Base-by-base conservation (phyloP, 768 basidiomycete species). In the Pleurotus platypus region DNA sequence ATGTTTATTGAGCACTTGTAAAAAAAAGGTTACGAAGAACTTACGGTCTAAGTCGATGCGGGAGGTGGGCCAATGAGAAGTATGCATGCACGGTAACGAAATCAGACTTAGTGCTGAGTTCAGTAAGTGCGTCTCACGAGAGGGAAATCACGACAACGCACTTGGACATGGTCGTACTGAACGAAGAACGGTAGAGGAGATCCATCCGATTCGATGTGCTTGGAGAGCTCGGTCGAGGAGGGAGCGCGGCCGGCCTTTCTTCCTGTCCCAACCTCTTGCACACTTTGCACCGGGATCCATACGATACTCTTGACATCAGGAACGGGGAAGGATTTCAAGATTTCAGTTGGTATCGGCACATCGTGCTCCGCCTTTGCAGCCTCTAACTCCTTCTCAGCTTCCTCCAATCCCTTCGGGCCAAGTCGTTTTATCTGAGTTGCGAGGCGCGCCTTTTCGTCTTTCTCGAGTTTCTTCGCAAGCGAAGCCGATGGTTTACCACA, bases 101-200 rank as follows among this genome's bases (percentile, higher is more conserved):
- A 65, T 96, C 93, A 6, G 96, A 98, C 91, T 97, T 60, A 26
- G 49, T 35, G 48, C 13, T 40, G 58, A 46, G 51, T 40, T 56
- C 15, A 60, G 22, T 27, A 27, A 11, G 43, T 57, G 40, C 40
- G 15, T n/a, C 56, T 7, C 42, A 49, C 46, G 18, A 49, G 37
- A 30, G 27, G 53, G 56, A 24, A 56, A 37, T 18, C 22, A 18
- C 9, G 26, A 27, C 6, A 27, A 37, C 72, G 42, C 49, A 90
- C 94, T 76, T 93, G 83, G 48, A 96, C 93, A 69, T 95, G 92
- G 64, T 97, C 90, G 65, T 92, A 99, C 66, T 97, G 89, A 8
- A 96, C 84, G 67, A 94, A 95, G 74, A 94, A 95, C 5, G 96
- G 85, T 35, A 95, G 67, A 2, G 80, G 67, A 2, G 77, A 67